These are phyloP conservation scores for Rhododendron simsii DNA, from an alignment of 148 eudicot species.

Conservation along the genomic window DNA sequence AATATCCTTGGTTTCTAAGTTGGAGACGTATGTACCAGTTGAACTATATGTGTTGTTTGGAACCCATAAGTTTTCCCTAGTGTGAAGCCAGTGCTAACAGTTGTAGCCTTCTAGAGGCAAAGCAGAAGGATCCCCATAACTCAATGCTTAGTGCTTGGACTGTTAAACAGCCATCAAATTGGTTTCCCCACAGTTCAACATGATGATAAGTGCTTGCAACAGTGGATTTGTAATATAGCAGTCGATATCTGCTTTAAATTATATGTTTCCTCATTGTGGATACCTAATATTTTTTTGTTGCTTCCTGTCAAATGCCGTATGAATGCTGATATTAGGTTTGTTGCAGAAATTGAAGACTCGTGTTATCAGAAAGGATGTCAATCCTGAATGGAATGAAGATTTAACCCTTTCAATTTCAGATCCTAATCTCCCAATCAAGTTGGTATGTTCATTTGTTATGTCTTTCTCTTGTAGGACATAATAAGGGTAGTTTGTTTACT, in stretches of 20 bases:
- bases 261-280: neutral
- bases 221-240: neutral
- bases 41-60: neutral
- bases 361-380: conserved; percentile 49
- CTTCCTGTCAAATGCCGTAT: neutral
- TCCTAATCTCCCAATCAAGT: conserved; percentile 37
- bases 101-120: neutral
- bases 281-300: neutral
- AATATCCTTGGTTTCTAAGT: neutral
- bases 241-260: neutral
- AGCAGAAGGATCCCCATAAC: neutral
- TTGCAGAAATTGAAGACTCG: conserved; percentile 64
- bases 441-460: conserved; percentile 24
- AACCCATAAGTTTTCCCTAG: neutral
- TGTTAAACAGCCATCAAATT: neutral
- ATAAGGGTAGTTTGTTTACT: neutral
- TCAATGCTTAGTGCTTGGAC: neutral
- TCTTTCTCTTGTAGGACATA: neutral
- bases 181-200: neutral
- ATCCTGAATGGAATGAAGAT: conserved; percentile 76
- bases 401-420: conserved; percentile 57
- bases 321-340: neutral
- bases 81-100: neutral
- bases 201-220: neutral
- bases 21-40: neutral